Evolutionary conservation across 208 protist genomes (phyloP), one percentile per base, ranked within the genome.

Genomic region (Phytomonas sp.): DNA sequence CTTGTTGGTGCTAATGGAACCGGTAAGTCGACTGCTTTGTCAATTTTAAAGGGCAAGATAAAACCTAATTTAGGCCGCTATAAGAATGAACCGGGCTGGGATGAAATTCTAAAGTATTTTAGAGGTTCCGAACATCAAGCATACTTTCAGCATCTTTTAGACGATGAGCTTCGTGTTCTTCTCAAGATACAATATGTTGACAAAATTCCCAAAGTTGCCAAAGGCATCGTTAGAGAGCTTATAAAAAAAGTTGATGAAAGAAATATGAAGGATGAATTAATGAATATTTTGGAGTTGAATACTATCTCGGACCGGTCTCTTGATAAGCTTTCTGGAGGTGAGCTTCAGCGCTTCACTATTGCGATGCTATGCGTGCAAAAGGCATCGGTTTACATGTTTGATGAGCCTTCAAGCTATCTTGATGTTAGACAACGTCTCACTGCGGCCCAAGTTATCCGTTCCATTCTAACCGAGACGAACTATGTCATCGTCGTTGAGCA

Each of bases 161-260:
- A 99, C 42, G 97, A 99, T 60, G 94, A 99, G 42, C 66, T 99
- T 60, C 99, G 97, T 66, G 97, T 98, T 59, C 85, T 98, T 29
- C 94, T 99, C 60, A 99, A 99, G 87, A 97, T 98, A 40, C 99
- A 99, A 91, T 99, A 99, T 79, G 99, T 99, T 14, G 99, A 99
- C 84, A 89, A 99, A 72, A 89, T 99, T 71, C 95, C 98, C n/a
- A 97, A 95, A 72, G 92, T 93, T 16, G 94, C 97, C 29, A 99
- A 99, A 77, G 97, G 98, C 56, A 84, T 70, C 19, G 98, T 99
- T 12, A 74, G 69, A 0, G 88, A 93, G 5, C 93, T 99, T 5
- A 66, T 99, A 1, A 81, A 82, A 10, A 89, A 84, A 66, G 97
- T 97, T 56, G 85, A 98, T 79, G 87, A 98, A 69, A 84, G 86